Evolutionary conservation across 2,329 filamentous ascomycete genomes (phyloP).

Genomic region (Neofusicoccum kwambonambiense): DNA sequence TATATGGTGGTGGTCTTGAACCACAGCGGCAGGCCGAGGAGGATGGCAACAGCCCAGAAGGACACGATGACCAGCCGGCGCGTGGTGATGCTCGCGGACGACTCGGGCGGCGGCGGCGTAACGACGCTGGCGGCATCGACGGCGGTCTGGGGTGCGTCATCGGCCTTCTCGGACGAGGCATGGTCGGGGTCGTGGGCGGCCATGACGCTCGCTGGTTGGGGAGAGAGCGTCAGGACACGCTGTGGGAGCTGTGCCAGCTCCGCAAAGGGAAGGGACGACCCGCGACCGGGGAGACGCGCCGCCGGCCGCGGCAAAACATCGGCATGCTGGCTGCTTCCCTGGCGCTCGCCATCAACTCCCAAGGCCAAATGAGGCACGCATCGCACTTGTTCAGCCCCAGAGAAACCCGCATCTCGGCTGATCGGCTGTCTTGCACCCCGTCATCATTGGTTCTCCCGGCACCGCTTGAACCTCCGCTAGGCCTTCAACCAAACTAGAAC

Average conservation of each 20-base stretch:
- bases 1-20: slow-evolving; percentile 93
- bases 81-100: slow-evolving; percentile 63
- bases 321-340: too few species aligned
- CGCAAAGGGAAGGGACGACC: not conserved
- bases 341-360: too few species aligned
- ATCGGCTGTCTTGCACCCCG: too few species aligned
- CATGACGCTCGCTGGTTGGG: not conserved
- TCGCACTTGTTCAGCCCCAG: not conserved
- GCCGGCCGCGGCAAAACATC: not conserved
- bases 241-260: not conserved
- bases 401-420: too few species aligned
- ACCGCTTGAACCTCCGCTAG: too few species aligned
- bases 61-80: slow-evolving; percentile 76
- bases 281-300: not conserved
- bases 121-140: not conserved
- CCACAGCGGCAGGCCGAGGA: slow-evolving; percentile 90
- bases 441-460: too few species aligned
- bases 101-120: slow-evolving; percentile 71
- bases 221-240: not conserved
- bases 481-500: too few species aligned
- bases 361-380: too few species aligned
- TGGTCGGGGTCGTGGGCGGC: not conserved
- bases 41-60: slow-evolving; percentile 85
- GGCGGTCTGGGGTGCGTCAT: not conserved
- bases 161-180: not conserved